Base-by-base conservation (phyloP, 2,329 filamentous ascomycete species). In the Fusarium bulbicola region DNA sequence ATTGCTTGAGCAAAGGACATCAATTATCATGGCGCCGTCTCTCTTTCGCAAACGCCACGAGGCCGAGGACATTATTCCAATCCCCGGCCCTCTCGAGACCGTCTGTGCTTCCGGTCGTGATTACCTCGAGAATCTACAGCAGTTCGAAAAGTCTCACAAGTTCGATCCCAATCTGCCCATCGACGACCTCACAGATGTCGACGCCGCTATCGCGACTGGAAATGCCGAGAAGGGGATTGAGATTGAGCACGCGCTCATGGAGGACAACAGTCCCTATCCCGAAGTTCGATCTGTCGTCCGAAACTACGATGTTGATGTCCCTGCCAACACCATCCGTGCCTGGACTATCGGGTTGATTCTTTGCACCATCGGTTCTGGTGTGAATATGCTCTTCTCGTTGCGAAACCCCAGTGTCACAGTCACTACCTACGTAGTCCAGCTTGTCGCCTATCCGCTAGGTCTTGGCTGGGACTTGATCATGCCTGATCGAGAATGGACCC, bases 231-330 rank as follows among this genome's bases (percentile, higher is more conserved):
- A 88, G 79, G 88, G 87, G 61, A 80, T 88, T 56, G 85, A 86
- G 66, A 86, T 91, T 73, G 88, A 90, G 75, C 86, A 88, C 74
- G 87, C 88, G 52, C 81, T 88, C 65, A 84, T 91, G 76, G 86
- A 91, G 77, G 89, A 92, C 64, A 90, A 92, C 79, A 92, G 90
- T 53, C 90, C 90, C 6, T 92, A 92, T 76, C 89, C 89, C 42
- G 90, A 92, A 82, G 90, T 92, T 61, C 88, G 90, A 74, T 88
- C 90, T 32, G 88, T 91, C 24, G 90, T 92, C 24, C 84, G 88
- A 68, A 92, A 92, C 78, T 86, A 87, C 77, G 90, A 92, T 75
- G 86, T 90, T 73, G 90, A 91, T 74, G 83, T 91, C 30, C 88
- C 89, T n/a, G 85, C 86, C 74, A 92, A 91, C 79, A 92, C 90